Base-by-base conservation (phyloP, 2,329 filamentous ascomycete genomes). In the Aspergillus fischeri region DNA sequence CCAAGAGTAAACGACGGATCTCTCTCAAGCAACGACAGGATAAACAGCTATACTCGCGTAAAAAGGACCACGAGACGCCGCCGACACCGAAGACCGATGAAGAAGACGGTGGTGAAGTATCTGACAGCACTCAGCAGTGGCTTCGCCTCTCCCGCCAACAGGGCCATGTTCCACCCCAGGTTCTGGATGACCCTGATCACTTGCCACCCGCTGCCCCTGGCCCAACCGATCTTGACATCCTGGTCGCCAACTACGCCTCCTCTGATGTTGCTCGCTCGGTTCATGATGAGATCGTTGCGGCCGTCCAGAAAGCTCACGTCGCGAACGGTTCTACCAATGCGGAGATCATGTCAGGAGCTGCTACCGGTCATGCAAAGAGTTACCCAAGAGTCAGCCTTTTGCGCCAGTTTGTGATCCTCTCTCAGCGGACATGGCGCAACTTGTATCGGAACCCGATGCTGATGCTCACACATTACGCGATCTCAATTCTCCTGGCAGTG, bases 401-500 rank as follows among this genome's bases (percentile, higher is more conserved):
- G 8, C 83, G 88, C 47, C 94, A 99, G 73, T 97, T 99, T 74
- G 70, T 87, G 54, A 97, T 99, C 65, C 80, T 99, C 11, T 96
- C 93, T 0, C 83, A 87, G 67, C 86, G 94, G 49, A 99, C 94
- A 0, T 99, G 93, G 93, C 92, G 90, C 70, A 99, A 99, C 70
- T 82, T 99, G 6, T 97, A 99, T 78, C 87, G 94, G 56, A 97
- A 99, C 73, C 94, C 94, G 1, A 92, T 97, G 84, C 80, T 99
- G 58, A 99, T 99, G 94, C 83, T 99, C 57, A 97, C 92, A 0
- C 94, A 99, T 76, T 99, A 97, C 71, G 94, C 94, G 41, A 97
- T 97, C 64, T 92, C 94, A 7, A 97, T 99, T 59, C 78, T 97
- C 0, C 83, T 99, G 5, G 94, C 92, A 1, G 93, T 97, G 4